Evolutionary conservation across 2,329 filamentous ascomycete genomes (phyloP).

Genomic region (Cladorrhinum sp.): DNA sequence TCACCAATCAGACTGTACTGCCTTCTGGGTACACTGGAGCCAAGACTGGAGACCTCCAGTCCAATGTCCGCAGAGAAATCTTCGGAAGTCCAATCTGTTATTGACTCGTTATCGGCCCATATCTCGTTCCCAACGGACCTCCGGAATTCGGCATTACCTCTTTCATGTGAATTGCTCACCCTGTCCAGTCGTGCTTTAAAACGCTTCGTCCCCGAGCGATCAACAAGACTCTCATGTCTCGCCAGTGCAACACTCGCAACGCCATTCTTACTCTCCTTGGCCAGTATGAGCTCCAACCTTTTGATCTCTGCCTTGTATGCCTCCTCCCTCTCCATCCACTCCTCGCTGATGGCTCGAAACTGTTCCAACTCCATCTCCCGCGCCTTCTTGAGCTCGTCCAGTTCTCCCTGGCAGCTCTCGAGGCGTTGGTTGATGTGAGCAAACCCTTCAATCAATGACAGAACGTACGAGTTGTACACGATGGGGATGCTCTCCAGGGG

Average conservation of each 20-base stretch:
- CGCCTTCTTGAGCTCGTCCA: constrained; percentile 30
- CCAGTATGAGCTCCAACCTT: constrained; percentile 38
- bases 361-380: constrained; percentile 34
- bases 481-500: constrained; percentile 36
- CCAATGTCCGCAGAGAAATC: background rate
- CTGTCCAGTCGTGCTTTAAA: constrained; percentile 33
- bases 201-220: constrained; percentile 35
- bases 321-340: constrained; percentile 39
- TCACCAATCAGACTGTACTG: background rate
- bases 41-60: background rate
- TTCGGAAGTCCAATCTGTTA: background rate
- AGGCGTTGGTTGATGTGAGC: constrained; percentile 29
- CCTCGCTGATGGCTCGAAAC: constrained; percentile 37
- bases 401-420: constrained; percentile 19
- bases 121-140: background rate
- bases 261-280: constrained; percentile 36
- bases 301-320: constrained; percentile 41
- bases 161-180: constrained; percentile 23
- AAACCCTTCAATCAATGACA: constrained; percentile 39
- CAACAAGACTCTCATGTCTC: constrained; percentile 41
- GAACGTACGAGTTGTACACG: constrained; percentile 41
- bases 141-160: constrained; percentile 6
- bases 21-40: background rate
- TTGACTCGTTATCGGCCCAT: constrained; percentile 2
- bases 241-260: constrained; percentile 45